Evolutionary conservation across 805 yeast genomes (phyloP).

Genomic region (Osmozyma mogii): DNA sequence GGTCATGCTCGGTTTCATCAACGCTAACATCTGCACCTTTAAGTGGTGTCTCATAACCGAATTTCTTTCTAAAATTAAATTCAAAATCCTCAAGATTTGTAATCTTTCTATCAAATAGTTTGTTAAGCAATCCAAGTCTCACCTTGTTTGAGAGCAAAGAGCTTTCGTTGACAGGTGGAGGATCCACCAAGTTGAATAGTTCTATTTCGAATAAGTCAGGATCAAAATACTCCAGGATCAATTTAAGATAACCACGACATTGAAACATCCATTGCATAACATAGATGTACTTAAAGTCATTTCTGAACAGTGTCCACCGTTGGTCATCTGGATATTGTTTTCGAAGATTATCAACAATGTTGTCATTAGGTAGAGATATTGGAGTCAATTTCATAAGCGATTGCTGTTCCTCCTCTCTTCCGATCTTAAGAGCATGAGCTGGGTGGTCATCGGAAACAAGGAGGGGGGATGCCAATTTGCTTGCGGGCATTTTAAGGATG

Average conservation of each 20-base stretch:
- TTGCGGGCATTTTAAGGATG: slow-evolving; percentile 4
- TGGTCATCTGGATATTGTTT: slow-evolving; percentile 9
- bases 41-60: slow-evolving; percentile 26
- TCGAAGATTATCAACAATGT: slow-evolving; percentile 9
- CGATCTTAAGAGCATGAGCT: slow-evolving; percentile 7
- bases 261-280: slow-evolving; percentile 50
- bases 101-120: slow-evolving; percentile 30
- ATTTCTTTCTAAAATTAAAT: slow-evolving; percentile 24
- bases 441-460: slow-evolving; percentile 9
- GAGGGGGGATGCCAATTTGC: slow-evolving; percentile 5
- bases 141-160: slow-evolving; percentile 35
- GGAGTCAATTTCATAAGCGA: slow-evolving; percentile 10
- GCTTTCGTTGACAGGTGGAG: slow-evolving; percentile 27
- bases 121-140: slow-evolving; percentile 33
- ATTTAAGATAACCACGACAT: slow-evolving; percentile 43
- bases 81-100: slow-evolving; percentile 24
- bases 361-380: slow-evolving; percentile 9
- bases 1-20: slow-evolving; percentile 11
- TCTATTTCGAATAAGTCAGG: slow-evolving; percentile 58
- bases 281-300: slow-evolving; percentile 14
- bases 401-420: slow-evolving; percentile 9
- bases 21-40: slow-evolving; percentile 18
- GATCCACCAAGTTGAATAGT: slow-evolving; percentile 30
- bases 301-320: slow-evolving; percentile 13
- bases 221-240: slow-evolving; percentile 47